Conservation (phyloP, 495 filamentous ascomycete species). For the Podospora tetraspora region DNA sequence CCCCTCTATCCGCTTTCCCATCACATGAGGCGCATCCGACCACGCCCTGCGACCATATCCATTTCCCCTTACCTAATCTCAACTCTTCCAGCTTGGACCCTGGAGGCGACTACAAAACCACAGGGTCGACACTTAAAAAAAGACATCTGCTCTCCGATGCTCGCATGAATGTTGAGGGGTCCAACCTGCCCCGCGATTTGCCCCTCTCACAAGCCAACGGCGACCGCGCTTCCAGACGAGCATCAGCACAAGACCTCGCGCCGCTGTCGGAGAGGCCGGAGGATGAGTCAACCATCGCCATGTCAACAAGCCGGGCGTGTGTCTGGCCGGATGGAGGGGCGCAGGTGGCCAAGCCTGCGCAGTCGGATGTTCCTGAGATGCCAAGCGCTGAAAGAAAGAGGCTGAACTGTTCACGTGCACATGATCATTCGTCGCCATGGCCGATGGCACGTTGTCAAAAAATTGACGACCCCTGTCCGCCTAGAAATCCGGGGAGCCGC, state of each 20-base stretch:
- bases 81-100: neutral
- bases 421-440: conserved; percentile 22
- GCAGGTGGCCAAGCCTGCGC: neutral
- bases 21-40: neutral
- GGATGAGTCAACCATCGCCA: conserved; percentile 7
- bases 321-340: neutral
- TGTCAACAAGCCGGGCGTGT: neutral
- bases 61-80: neutral
- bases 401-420: conserved; percentile 29
- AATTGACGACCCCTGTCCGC: conserved; percentile 3
- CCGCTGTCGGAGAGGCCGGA: conserved; percentile 7
- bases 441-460: neutral
- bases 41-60: neutral
- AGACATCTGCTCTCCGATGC: neutral
- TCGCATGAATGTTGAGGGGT: neutral
- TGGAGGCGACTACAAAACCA: neutral
- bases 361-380: conserved; percentile 1
- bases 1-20: neutral
- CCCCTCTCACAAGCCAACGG: neutral
- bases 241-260: neutral
- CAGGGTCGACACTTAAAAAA: neutral
- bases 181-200: neutral
- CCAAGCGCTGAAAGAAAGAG: conserved; percentile 10
- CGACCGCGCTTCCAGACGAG: neutral
- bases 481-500: conserved; percentile 24